Evolutionary conservation across 2,329 filamentous ascomycete genomes (phyloP).

Genomic region (Rutstroemia sp.): DNA sequence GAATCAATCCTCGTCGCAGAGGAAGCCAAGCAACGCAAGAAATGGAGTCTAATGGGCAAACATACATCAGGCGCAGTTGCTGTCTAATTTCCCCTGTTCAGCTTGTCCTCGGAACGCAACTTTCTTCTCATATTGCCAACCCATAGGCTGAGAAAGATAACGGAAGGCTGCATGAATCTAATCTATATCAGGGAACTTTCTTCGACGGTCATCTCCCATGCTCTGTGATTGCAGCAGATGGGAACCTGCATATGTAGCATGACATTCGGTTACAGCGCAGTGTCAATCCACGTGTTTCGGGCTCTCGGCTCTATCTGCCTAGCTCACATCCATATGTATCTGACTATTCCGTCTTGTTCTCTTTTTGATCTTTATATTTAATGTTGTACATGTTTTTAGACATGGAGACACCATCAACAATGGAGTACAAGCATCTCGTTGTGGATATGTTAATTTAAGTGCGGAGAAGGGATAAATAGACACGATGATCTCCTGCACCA

Average conservation of each 20-base stretch:
- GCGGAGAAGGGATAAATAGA: too few species aligned
- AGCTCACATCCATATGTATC: too few species aligned
- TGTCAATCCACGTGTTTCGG: too few species aligned
- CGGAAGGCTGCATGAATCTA: neutral
- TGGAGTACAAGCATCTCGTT: too few species aligned
- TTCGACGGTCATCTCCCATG: neutral
- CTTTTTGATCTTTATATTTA: too few species aligned
- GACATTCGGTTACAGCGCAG: neutral
- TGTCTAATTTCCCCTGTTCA: conserved; percentile 4
- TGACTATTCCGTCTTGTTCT: too few species aligned
- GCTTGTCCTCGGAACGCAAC: neutral
- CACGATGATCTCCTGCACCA: too few species aligned
- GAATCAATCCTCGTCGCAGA: neutral
- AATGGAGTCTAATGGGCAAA: conserved; percentile 24
- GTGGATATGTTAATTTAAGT: too few species aligned
- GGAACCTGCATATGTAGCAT: neutral
- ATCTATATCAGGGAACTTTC: neutral
- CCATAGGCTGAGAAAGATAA: neutral
- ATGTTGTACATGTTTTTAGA: too few species aligned
- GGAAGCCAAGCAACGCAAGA: conserved; percentile 19
- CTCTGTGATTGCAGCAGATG: neutral
- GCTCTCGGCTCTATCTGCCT: too few species aligned
- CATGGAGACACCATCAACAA: too few species aligned
- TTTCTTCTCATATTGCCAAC: neutral
- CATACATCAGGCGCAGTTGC: conserved; percentile 15